A percentile compares a stretch with the other conserved stretches of the same genome.
Conservation (phyloP, 352 stramenopile genomes). For the Blastocystis sp. region DNA sequence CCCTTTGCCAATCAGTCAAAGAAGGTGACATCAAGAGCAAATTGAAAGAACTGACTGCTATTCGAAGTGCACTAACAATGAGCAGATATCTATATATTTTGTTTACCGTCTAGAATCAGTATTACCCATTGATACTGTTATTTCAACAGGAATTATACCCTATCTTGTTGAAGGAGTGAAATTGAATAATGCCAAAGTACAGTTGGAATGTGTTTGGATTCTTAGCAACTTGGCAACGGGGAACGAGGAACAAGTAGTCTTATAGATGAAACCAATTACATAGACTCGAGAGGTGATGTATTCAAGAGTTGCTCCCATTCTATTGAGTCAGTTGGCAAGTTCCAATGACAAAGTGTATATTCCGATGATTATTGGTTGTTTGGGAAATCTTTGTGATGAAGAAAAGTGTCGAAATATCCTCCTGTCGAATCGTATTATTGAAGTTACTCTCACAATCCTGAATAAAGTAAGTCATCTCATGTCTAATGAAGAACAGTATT, state of each 20-base stretch:
- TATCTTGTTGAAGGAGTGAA: conserved; percentile 23
- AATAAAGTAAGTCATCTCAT: not conserved
- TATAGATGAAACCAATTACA: not conserved
- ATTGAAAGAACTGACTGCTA: conserved; percentile 7
- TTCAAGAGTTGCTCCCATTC: conserved; percentile 12
- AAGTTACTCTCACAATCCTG: not conserved
- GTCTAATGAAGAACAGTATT: not conserved
- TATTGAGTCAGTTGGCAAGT: not conserved
- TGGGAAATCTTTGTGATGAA: conserved; percentile 36
- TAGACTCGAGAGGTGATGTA: conserved; percentile 61
- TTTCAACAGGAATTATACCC: conserved; percentile 33
- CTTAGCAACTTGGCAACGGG: conserved; percentile 47
- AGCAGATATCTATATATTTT: not conserved
- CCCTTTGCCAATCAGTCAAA: conserved; percentile 21
- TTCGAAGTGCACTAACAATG: conserved; percentile 30
- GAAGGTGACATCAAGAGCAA: not conserved
- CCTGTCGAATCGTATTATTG: conserved; percentile 1
- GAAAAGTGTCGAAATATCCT: conserved; percentile 52
- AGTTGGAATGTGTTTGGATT: conserved; percentile 62
- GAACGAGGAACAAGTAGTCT: conserved; percentile 16
- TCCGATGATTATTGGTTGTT: not conserved
- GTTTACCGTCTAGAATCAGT: not conserved
- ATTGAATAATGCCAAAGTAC: not conserved
- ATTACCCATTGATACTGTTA: conserved; percentile 1
- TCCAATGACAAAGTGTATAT: conserved; percentile 48